Base-by-base conservation (phyloP, 306 rosid species). In the Castanea mollissima region DNA sequence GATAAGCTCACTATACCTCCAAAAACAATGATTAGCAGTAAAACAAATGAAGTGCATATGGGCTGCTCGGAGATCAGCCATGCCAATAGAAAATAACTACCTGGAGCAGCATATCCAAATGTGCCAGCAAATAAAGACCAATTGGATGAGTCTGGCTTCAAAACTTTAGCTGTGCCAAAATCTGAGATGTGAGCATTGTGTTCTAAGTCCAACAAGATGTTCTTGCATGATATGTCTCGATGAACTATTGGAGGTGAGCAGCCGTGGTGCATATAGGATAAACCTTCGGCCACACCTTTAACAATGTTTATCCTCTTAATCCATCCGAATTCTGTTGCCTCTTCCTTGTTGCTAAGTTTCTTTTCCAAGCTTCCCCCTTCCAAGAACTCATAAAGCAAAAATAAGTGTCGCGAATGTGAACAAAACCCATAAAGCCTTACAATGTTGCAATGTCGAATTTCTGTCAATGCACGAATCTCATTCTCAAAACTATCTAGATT, bases 91-190 rank as follows among this genome's bases (percentile, higher is more conserved):
- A 46, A 46, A 46, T 2, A 46, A 46, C 1, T 46, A 82, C 85
- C 82, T 18, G 82, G 79, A 59, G 85, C 82, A 69, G 78, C 63
- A 65, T 81, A 81, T 46, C 81, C 85, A 5, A 78, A 58, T 3
- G 76, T 80, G 69, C 83, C 69, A 9, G 78, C 74, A 74, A 80
- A 51, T 6, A 64, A 32, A 60, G 83, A 73, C 74, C 65, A 72
- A 63, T 34, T 73, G 1, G 65, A 73, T 60, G 78, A 54, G 29
- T 54, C 71, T 3, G 32, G 74, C 29, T 63, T 73, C 52, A 80
- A 73, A 68, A 80, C 41, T 78, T 27, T 80, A 14, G 78, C 73
- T 64, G 74, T 74, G n/a, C 78, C 78, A 25, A 73, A 78, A 41
- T 78, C 77, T 0, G 82, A 79, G 2, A 79, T 62, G 1, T 21